Conservation (phyloP, 768 basidiomycete genomes). For the Coprinopsis marcescibilis region DNA sequence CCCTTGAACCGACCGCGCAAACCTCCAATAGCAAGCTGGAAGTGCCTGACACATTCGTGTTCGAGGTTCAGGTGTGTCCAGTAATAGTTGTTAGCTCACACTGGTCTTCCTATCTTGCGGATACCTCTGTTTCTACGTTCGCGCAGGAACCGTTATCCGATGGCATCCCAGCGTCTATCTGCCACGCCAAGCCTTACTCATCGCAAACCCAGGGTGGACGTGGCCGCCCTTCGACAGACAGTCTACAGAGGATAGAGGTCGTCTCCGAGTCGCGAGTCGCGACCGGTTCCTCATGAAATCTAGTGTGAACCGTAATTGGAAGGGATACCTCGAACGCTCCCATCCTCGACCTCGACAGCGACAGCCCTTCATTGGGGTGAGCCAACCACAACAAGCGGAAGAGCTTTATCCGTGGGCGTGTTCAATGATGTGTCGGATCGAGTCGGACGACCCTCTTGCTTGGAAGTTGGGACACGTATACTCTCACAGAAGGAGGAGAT, state of each 20-base stretch:
- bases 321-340: constrained; percentile 70
- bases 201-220: constrained; percentile 33
- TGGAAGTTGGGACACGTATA: too few species aligned
- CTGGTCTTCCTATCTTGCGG: constrained; percentile 30
- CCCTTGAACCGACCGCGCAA: too few species aligned
- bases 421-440: constrained; percentile 40
- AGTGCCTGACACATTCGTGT: too few species aligned
- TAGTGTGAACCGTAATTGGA: constrained; percentile 73
- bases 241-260: constrained; percentile 57
- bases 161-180: constrained; percentile 56
- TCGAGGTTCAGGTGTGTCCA: too few species aligned
- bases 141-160: constrained; percentile 36
- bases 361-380: constrained; percentile 22
- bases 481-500: too few species aligned
- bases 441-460: too few species aligned
- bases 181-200: constrained; percentile 62
- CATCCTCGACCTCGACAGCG: constrained; percentile 30
- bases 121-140: constrained; percentile 19
- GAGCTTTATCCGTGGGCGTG: constrained; percentile 40
- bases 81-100: too few species aligned
- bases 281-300: constrained; percentile 81
- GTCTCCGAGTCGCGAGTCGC: too few species aligned
- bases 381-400: constrained; percentile 23
- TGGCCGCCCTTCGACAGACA: constrained; percentile 46
- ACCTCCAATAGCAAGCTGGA: too few species aligned